phyloP scores from a whole-genome alignment of 192 early-diverging fungal species.

The Geranomyces variabilis region DNA sequence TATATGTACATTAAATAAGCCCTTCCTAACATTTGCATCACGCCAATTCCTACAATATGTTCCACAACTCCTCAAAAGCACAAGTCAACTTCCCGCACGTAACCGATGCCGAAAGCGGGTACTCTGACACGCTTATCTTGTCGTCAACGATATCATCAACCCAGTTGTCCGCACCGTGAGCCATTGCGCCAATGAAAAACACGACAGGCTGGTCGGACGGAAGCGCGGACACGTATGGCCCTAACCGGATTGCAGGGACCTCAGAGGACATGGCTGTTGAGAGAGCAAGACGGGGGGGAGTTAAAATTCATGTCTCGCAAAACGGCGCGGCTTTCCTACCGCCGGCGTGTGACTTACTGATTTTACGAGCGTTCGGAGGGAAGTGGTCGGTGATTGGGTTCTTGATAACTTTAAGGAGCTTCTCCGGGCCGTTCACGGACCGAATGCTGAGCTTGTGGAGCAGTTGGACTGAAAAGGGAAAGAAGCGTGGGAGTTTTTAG shows the following conservation, averaged over 20 bases:
- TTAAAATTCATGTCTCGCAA: too few species aligned
- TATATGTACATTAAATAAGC: too few species aligned
- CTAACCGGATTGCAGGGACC: slow-evolving; percentile 78
- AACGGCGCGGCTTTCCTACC: background rate
- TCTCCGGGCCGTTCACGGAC: slow-evolving; percentile 87
- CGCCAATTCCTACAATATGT: slow-evolving; percentile 81
- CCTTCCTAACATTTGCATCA: slow-evolving; percentile 16
- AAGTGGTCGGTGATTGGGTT: slow-evolving; percentile 97
- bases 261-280: slow-evolving; percentile 80
- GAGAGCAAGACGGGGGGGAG: slow-evolving; percentile 6
- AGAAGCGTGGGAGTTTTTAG: background rate
- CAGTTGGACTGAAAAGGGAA: slow-evolving; percentile 76
- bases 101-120: slow-evolving; percentile 94
- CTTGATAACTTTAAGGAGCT: slow-evolving; percentile 94
- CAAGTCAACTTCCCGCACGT: slow-evolving; percentile 93
- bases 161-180: slow-evolving; percentile 94
- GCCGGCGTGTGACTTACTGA: slow-evolving; percentile 58
- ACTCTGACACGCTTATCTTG: slow-evolving; percentile 97
- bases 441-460: slow-evolving; percentile 96
- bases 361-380: slow-evolving; percentile 83
- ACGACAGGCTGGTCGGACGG: slow-evolving; percentile 80
- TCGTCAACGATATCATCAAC: slow-evolving; percentile 95
- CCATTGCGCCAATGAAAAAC: slow-evolving; percentile 94
- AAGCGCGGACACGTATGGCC: slow-evolving; percentile 80
- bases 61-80: slow-evolving; percentile 90